These are phyloP conservation scores for Debaryomycetaceae sp. DNA, from an alignment of 1,139 yeast species.

Conservation along the genomic window DNA sequence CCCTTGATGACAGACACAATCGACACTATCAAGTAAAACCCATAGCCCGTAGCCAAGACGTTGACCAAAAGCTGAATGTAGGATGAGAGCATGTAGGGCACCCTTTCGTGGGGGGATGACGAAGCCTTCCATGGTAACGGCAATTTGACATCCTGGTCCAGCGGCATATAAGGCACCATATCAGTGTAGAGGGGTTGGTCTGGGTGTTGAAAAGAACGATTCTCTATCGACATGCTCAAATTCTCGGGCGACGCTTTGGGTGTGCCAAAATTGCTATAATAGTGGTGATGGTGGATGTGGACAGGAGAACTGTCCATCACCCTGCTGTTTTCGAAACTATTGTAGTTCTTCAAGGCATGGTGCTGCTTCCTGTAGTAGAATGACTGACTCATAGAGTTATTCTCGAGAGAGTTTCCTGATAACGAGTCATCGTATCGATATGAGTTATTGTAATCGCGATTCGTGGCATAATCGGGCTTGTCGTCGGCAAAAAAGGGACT, in stretches of 20 bases:
- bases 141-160: conserved; percentile 11
- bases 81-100: conserved; percentile 54
- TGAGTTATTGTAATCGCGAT: conserved; percentile 10
- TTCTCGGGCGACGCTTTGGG: not conserved
- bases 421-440: not conserved
- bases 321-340: not conserved
- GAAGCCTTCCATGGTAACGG: conserved; percentile 50
- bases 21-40: conserved; percentile 37
- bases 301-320: conserved; percentile 12
- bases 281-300: conserved; percentile 46
- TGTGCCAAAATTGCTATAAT: conserved; percentile 22
- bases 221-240: not conserved
- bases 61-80: conserved; percentile 55
- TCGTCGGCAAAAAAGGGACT: conserved; percentile 11
- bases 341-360: not conserved
- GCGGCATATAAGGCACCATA: not conserved
- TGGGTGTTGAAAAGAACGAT: conserved; percentile 1
- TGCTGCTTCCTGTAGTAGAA: conserved; percentile 13
- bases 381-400: conserved; percentile 14
- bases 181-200: not conserved
- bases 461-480: conserved; percentile 9
- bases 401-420: conserved; percentile 1
- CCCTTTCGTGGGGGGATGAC: conserved; percentile 34
- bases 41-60: conserved; percentile 38
- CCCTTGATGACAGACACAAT: conserved; percentile 45